These are phyloP conservation scores for Fusarium albidum DNA, from an alignment of 2,329 filamentous ascomycete species.

Conservation along the genomic window DNA sequence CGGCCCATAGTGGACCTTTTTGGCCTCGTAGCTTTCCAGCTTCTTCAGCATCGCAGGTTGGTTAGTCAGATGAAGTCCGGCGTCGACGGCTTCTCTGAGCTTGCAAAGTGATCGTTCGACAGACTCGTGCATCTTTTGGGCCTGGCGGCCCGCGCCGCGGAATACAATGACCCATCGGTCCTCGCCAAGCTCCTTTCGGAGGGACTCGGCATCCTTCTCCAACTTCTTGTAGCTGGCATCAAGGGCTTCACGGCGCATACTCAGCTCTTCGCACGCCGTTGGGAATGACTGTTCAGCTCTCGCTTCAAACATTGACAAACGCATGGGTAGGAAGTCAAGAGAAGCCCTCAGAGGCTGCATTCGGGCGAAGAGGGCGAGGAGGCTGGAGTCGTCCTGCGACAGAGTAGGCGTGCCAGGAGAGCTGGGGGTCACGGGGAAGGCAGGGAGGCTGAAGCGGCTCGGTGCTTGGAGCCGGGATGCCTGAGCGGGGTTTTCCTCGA, in stretches of 20 bases:
- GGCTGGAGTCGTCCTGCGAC: conserved; percentile 82
- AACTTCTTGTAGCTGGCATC: conserved; percentile 90
- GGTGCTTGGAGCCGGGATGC: conserved; percentile 61
- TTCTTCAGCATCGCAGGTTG: conserved; percentile 77
- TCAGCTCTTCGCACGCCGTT: conserved; percentile 88
- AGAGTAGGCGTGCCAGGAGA: conserved; percentile 64
- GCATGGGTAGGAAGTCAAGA: conserved; percentile 95
- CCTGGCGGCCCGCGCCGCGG: conserved; percentile 88
- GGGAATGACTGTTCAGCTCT: conserved; percentile 84
- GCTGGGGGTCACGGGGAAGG: conserved; percentile 69
- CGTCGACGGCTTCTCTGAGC: conserved; percentile 80
- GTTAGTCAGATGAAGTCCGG: conserved; percentile 76
- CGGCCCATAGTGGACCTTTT: conserved; percentile 92
- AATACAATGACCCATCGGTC: conserved; percentile 97
- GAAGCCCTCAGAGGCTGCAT: conserved; percentile 95
- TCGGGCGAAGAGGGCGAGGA: conserved; percentile 89
- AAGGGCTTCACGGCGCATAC: conserved; percentile 75
- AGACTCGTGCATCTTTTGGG: conserved; percentile 96
- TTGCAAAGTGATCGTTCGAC: conserved; percentile 87
- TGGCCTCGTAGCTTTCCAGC: conserved; percentile 92
- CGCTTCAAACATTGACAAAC: conserved; percentile 83
- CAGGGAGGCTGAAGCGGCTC: conserved; percentile 74
- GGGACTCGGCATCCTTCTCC: conserved; percentile 86
- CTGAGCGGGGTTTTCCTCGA: conserved; percentile 79
- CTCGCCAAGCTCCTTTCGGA: conserved; percentile 90